Evolutionary conservation across 2,329 filamentous ascomycete genomes (phyloP).

Genomic region (Emericellopsis atlantica): DNA sequence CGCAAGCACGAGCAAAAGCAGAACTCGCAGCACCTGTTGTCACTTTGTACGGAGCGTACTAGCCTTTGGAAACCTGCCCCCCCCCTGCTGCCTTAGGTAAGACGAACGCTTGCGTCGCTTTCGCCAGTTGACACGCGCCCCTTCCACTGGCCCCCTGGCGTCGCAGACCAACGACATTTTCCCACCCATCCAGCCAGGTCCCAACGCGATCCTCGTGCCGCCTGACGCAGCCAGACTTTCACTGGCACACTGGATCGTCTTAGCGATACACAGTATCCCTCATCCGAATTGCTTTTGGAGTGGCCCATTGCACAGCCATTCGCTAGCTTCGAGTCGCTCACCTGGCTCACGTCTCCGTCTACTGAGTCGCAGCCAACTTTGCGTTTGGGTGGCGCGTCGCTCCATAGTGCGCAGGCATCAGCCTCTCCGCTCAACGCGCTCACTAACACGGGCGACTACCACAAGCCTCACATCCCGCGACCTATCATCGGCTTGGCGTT

Average conservation of each 20-base stretch:
- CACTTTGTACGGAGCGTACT: background rate
- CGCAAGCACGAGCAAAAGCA: background rate
- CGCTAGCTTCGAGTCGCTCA: background rate
- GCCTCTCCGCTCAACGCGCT: slow-evolving; percentile 1
- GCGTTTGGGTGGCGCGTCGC: background rate
- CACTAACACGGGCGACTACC: slow-evolving; percentile 1
- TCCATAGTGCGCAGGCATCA: background rate
- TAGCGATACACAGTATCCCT: background rate
- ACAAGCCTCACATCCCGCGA: background rate
- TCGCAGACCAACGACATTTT: slow-evolving; percentile 1
- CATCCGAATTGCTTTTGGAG: no score
- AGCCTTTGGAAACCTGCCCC: background rate
- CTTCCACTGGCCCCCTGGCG: slow-evolving; percentile 1
- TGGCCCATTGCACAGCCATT: background rate
- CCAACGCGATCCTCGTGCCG: background rate
- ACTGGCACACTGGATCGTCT: slow-evolving; percentile 1
- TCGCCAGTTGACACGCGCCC: background rate
- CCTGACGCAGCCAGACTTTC: background rate
- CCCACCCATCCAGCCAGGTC: background rate
- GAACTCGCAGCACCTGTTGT: background rate
- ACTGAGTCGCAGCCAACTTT: no score
- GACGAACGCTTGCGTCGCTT: background rate
- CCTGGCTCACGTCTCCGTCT: no score
- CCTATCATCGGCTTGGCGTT: background rate
- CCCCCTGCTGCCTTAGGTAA: slow-evolving; percentile 1